A percentile compares a stretch with the other conserved stretches of the same genome.
Evolutionary conservation across 305 asterid species (phyloP).

Genomic region (Stenogyne calaminthoides): DNA sequence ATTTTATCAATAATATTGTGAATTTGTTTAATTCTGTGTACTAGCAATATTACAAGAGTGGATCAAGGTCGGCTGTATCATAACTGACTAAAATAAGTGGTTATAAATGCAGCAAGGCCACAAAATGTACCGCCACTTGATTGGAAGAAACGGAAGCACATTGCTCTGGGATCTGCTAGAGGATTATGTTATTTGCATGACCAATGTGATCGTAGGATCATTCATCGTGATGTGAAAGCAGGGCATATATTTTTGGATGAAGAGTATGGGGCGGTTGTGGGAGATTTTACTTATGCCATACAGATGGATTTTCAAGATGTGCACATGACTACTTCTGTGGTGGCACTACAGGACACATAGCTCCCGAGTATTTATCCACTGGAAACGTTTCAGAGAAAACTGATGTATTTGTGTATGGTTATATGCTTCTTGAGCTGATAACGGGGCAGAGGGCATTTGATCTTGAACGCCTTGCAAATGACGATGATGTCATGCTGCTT

Average conservation of each 20-base stretch:
- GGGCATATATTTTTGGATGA: conserved; percentile 37
- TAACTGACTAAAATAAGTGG: no score
- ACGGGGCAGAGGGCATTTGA: conserved; percentile 52
- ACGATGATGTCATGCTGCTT: conserved; percentile 40
- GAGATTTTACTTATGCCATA: conserved; percentile 58
- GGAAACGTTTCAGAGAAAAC: conserved; percentile 55
- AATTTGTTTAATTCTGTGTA: no score
- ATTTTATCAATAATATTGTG: no score
- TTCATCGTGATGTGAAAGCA: not conserved
- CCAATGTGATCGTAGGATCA: not conserved
- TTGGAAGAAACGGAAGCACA: not conserved
- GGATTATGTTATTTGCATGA: not conserved
- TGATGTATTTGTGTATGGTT: conserved; percentile 69
- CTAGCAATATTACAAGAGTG: no score
- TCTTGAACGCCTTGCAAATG: conserved; percentile 47
- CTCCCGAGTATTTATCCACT: conserved; percentile 27
- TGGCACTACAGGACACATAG: conserved; percentile 51
- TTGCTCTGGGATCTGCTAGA: not conserved
- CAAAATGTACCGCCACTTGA: conserved; percentile 42
- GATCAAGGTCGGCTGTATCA: no score
- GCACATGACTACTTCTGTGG: conserved; percentile 51
- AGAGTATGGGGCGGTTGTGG: conserved; percentile 58
- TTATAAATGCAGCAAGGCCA: conserved; percentile 36
- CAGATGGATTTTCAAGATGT: conserved; percentile 52
- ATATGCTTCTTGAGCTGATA: conserved; percentile 69